These are phyloP conservation scores for Penicillium sp. DNA, from an alignment of 2,329 filamentous ascomycete genomes.

Conservation along the genomic window DNA sequence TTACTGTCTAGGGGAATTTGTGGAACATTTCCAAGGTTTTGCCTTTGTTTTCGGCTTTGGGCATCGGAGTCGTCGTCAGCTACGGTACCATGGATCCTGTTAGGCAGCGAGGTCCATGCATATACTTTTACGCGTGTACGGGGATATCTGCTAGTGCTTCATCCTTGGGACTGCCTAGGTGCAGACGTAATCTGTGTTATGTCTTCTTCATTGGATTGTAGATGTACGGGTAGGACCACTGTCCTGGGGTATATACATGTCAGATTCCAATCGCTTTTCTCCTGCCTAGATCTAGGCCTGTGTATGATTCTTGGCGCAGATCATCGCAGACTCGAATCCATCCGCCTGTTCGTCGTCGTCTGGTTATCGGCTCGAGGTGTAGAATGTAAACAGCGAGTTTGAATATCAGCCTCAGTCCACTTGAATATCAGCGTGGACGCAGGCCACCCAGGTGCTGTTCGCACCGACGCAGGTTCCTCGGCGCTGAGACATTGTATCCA, in stretches of 20 bases:
- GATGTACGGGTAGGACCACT: constrained; percentile 1
- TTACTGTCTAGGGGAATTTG: not conserved
- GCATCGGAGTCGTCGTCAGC: not conserved
- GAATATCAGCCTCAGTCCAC: too few relatives aligned
- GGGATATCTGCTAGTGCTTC: too few relatives aligned
- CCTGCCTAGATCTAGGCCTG: constrained; percentile 1
- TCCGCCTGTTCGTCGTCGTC: not conserved
- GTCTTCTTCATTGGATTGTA: too few relatives aligned
- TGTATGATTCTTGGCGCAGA: not conserved
- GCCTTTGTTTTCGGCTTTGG: not conserved
- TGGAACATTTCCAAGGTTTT: not conserved
- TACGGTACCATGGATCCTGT: not conserved
- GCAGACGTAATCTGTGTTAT: too few relatives aligned
- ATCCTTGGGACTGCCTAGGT: too few relatives aligned
- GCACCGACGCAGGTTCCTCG: not conserved
- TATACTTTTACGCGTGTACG: not conserved
- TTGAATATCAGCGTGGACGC: too few relatives aligned
- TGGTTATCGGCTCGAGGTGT: not conserved
- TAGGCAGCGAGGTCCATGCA: not conserved
- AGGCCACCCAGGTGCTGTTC: not conserved
- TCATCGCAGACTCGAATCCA: not conserved
- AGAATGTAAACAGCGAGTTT: not conserved
- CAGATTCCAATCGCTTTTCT: constrained; percentile 6
- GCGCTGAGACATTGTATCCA: not conserved
- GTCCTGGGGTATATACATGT: constrained; percentile 16